Evolutionary conservation across 2,329 filamentous ascomycete species (phyloP), one percentile per base, ranked within the genome.

Genomic region (Fusarium protoensiforme): DNA sequence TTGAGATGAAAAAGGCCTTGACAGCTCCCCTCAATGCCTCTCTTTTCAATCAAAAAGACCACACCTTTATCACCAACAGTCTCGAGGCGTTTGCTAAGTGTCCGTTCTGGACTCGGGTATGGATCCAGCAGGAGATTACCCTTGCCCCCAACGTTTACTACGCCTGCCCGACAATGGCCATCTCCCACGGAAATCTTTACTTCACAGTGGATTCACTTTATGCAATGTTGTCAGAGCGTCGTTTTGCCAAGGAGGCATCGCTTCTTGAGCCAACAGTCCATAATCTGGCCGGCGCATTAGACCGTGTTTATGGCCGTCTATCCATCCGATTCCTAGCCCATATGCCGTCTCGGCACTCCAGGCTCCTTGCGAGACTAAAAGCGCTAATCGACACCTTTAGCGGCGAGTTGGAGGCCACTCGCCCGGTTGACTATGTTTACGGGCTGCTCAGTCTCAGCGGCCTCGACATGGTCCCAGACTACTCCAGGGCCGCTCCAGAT

Each of bases 31-130:
- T 7, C 7, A 1, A 22, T 43, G 7, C 20, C 2, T 43, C 13
- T 8, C 1, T 22, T 8, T 43, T 43, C 20, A 8, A 43, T 7
- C 39, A 7, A 43, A 22, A 14, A 8, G 39, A 43, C 16, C 20
- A 43, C 13, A 14, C 3, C 20, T 43, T 22, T 22, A 14, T 43
- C 13, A 2, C 13, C 39, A 14, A 8, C 1, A 22, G 13, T 22
- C 39, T 16, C 20, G 39, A 22, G 20, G 14, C 13, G 11, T 43
- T 43, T 22, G 7, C 39, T 6, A 7, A 2, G 7, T 38, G 38
- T 41, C n/a, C 57, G 4, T 59, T 59, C 57, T 59, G 57, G 57
- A 33, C 38, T 31, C 57, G 57, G 16, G 38, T 59, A 22, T 59
- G 57, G 38, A 59, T 59, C 57, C 27, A 43, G 9, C 65, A 67